A percentile compares a stretch with the other conserved stretches of the same genome.
Evolutionary conservation across 768 basidiomycete species (phyloP).

Genomic region (Tubosaeta sp.): DNA sequence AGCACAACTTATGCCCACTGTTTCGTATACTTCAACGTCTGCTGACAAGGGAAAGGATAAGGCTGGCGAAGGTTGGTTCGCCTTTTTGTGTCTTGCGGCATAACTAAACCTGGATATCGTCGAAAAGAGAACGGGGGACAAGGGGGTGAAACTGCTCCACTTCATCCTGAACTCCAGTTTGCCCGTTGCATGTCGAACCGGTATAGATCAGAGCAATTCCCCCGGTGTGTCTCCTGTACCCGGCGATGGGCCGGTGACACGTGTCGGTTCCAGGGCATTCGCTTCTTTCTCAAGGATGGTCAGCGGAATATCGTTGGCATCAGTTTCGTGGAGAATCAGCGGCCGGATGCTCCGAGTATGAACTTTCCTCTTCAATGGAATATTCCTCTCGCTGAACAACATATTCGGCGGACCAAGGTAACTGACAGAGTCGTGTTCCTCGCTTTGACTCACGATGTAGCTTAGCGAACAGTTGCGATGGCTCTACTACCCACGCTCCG

Average conservation of each 20-base stretch:
- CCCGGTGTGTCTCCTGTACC: conserved; percentile 79
- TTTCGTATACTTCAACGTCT: conserved; percentile 37
- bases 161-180: conserved; percentile 67
- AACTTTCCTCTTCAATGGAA: conserved; percentile 67
- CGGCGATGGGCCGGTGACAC: conserved; percentile 87
- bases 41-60: conserved; percentile 45
- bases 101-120: conserved; percentile 29
- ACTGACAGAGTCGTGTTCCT: conserved; percentile 3
- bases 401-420: conserved; percentile 63
- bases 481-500: conserved; percentile 65
- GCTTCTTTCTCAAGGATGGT: conserved; percentile 66
- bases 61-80: conserved; percentile 35
- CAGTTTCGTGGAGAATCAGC: conserved; percentile 64
- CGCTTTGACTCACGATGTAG: conserved; percentile 10
- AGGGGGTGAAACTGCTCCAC: conserved; percentile 29
- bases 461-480: conserved; percentile 61
- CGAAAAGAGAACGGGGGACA: conserved; percentile 24
- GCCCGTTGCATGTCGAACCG: conserved; percentile 83
- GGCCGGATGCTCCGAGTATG: conserved; percentile 55
- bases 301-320: conserved; percentile 58
- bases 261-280: conserved; percentile 82
- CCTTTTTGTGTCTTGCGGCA: conserved; percentile 1
- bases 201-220: conserved; percentile 67
- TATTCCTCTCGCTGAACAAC: conserved; percentile 42
- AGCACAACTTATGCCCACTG: conserved; percentile 45